phyloP scores from a whole-genome alignment of 2,329 filamentous ascomycete species.

The Chaetomium sp. region DNA sequence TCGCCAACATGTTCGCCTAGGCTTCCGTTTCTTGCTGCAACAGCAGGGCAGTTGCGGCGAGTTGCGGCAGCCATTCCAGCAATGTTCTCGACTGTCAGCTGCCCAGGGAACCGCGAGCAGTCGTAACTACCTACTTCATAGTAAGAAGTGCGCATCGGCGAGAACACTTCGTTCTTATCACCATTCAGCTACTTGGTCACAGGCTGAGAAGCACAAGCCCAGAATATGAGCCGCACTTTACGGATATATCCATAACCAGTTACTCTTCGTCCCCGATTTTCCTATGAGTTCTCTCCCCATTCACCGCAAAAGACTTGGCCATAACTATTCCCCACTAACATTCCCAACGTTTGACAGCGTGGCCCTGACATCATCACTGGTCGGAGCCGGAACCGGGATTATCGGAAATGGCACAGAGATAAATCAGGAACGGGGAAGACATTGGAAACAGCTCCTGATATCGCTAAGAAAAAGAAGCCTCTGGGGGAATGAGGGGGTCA shows the following conservation, averaged over 20 bases:
- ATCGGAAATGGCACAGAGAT: background rate
- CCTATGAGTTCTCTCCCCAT: background rate
- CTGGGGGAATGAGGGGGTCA: too few relatives aligned
- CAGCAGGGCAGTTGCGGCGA: background rate
- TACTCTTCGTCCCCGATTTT: too few relatives aligned
- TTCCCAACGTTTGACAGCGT: constrained; percentile 2
- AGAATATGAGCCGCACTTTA: too few relatives aligned
- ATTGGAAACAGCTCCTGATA: background rate
- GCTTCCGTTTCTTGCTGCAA: background rate
- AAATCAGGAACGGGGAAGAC: background rate
- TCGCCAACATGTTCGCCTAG: background rate
- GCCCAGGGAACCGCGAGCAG: constrained; percentile 6
- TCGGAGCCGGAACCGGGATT: background rate
- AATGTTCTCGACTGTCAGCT: constrained; percentile 10
- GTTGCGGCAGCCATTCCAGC: background rate
- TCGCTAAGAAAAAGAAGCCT: too few relatives aligned
- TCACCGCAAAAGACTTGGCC: background rate
- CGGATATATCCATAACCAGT: too few relatives aligned
- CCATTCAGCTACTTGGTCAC: too few relatives aligned
- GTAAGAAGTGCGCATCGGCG: constrained; percentile 14
- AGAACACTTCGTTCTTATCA: constrained; percentile 3
- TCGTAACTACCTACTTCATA: background rate
- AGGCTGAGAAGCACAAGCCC: too few relatives aligned
- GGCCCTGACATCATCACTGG: constrained; percentile 6
- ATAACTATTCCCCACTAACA: background rate